These are phyloP conservation scores for Millerago galiae DNA, from an alignment of 805 yeast genomes.

Conservation along the genomic window DNA sequence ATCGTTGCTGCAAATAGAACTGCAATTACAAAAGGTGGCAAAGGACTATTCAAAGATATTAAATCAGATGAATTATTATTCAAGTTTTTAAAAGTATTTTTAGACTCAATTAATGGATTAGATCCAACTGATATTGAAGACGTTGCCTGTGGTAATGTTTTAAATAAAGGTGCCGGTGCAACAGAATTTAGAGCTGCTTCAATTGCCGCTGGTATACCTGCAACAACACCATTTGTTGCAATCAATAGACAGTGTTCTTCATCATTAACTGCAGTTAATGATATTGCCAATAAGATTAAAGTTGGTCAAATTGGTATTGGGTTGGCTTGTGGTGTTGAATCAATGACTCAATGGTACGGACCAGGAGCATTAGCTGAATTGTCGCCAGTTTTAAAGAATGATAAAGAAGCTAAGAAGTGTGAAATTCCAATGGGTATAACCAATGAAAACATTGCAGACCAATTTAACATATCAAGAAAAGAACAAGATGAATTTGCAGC, in stretches of 20 bases:
- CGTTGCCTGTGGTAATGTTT: constrained; percentile 84
- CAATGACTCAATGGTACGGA: constrained; percentile 90
- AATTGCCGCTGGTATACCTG: constrained; percentile 86
- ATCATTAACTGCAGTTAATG: constrained; percentile 85
- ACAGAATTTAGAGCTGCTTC: constrained; percentile 90
- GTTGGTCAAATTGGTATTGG: constrained; percentile 90
- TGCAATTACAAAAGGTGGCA: constrained; percentile 81
- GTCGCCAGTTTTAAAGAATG: constrained; percentile 40
- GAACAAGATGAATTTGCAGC: constrained; percentile 91
- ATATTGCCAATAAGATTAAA: constrained; percentile 81
- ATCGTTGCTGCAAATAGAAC: constrained; percentile 88
- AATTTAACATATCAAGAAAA: constrained; percentile 55
- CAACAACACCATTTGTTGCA: constrained; percentile 71
- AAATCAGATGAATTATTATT: constrained; percentile 73
- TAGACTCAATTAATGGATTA: constrained; percentile 41
- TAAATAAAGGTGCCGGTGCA: constrained; percentile 91
- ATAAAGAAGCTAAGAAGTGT: constrained; percentile 60
- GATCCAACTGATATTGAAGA: constrained; percentile 67
- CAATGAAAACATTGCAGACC: constrained; percentile 79
- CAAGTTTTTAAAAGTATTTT: constrained; percentile 55
- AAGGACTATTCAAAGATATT: constrained; percentile 79
- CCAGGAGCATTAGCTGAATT: constrained; percentile 63
- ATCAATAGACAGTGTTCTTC: constrained; percentile 94
- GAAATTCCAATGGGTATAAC: constrained; percentile 95
- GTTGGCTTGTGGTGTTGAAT: constrained; percentile 87